Evolutionary conservation across 2,329 filamentous ascomycete genomes (phyloP), one percentile per base, ranked within the genome.

Genomic region (Aureobasidium musti): DNA sequence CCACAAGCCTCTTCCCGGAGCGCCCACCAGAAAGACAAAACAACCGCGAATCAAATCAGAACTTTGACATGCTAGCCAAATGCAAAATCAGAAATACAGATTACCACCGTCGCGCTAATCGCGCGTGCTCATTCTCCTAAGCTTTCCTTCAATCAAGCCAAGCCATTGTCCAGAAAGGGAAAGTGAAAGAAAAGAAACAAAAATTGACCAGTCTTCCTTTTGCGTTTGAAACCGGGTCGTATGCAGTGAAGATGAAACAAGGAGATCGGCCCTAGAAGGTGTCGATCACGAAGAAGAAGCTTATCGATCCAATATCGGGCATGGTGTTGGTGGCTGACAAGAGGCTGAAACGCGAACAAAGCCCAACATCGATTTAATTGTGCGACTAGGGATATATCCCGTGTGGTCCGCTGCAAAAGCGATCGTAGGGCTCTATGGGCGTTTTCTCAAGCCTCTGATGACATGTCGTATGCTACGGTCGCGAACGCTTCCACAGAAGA

Each of bases 181-280:
- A 41, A 39, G 53, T n/a, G 17, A 14, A 56, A 28, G 35, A 56
- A 28, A 23, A 23, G 33, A 33, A 11, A 8, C 8, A 8, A 35
- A 10, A 53, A 47, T 5, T 28, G 35, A 56, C 23, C 33, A 13
- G 21, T 23, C 33, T 17, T 41, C 21, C 6, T 21, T 35, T 53
- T 28, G 23, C 8, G 19, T n/a, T 33, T 11, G 8, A 8, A 13
- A 53, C 35, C n/a, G 17, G 30, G 30, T 19, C 19, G 30, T 21
- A 19, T 53, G 14, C 28, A 53, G 28, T 39, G 33, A 53, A 47
- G 43, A 30, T 53, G 50, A 35, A 53, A 53, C 50, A 35, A 53
- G 17, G 23, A 19, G 50, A 53, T 53, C 17, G 19, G 30, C 30
- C 50, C 21, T 35, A 30, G 26, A 11, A 28, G 6, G n/a, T 19